phyloP scores from a whole-genome alignment of 768 basidiomycete genomes.

The Tricholoma furcatifolium region DNA sequence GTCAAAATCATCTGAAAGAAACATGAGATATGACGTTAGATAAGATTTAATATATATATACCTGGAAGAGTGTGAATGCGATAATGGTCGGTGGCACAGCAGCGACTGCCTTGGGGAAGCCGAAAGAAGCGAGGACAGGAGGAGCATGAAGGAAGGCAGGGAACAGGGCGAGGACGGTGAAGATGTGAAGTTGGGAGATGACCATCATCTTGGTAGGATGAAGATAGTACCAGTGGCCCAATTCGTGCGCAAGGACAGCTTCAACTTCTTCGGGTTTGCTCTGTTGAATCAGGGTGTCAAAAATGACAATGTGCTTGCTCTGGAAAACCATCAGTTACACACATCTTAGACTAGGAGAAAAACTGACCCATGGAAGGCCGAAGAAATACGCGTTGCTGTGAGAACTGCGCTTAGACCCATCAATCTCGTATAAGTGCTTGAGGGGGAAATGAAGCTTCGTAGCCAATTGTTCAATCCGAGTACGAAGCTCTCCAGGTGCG shows the following conservation, averaged over 20 bases:
- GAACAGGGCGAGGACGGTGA: constrained; percentile 82
- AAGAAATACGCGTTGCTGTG: constrained; percentile 99
- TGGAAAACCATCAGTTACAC: constrained; percentile 21
- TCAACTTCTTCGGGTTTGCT: constrained; percentile 91
- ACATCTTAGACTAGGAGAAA: background rate
- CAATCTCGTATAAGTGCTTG: constrained; percentile 94
- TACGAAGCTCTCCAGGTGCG: constrained; percentile 70
- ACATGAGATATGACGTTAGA: background rate
- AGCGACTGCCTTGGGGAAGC: constrained; percentile 67
- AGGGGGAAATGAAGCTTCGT: constrained; percentile 87
- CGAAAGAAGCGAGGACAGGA: constrained; percentile 77
- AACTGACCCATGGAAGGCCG: constrained; percentile 85
- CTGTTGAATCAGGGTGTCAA: constrained; percentile 94
- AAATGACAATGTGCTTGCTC: constrained; percentile 96
- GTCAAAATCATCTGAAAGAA: constrained; percentile 67
- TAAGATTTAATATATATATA: constrained; percentile 4
- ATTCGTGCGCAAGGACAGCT: constrained; percentile 95
- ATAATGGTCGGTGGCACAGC: constrained; percentile 76
- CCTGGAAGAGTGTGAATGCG: constrained; percentile 87
- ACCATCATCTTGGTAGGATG: constrained; percentile 89
- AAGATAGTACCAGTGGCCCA: constrained; percentile 93
- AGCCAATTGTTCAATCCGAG: constrained; percentile 76
- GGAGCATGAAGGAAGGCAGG: constrained; percentile 87
- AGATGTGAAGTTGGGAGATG: constrained; percentile 85
- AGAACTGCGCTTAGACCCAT: constrained; percentile 92